Evolutionary conservation across 306 rosid species (phyloP).

Genomic region (Fagus crenata): DNA sequence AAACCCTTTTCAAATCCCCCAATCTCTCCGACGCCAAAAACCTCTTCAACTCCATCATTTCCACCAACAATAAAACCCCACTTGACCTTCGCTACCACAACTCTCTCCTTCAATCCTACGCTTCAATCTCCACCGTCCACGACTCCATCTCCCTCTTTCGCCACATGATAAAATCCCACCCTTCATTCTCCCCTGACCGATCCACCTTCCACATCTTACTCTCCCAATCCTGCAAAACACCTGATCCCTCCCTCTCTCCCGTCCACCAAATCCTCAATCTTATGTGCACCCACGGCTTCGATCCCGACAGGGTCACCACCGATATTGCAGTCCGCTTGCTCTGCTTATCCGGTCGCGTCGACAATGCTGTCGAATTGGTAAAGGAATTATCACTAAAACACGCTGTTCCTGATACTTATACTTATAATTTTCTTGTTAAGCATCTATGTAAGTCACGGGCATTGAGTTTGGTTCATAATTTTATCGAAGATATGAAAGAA

Average conservation of each 20-base stretch:
- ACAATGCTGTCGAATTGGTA: slow-evolving; percentile 53
- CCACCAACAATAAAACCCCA: slow-evolving; percentile 30
- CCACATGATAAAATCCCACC: slow-evolving; percentile 60
- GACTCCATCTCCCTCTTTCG: slow-evolving; percentile 72
- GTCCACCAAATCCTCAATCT: slow-evolving; percentile 64
- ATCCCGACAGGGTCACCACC: slow-evolving; percentile 61
- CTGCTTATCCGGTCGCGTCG: slow-evolving; percentile 48
- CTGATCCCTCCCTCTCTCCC: slow-evolving; percentile 48
- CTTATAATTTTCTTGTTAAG: slow-evolving; percentile 67
- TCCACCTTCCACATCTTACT: slow-evolving; percentile 69
- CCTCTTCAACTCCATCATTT: slow-evolving; percentile 48
- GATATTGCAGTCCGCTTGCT: slow-evolving; percentile 71
- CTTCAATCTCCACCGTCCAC: slow-evolving; percentile 53
- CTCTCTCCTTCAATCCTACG: slow-evolving; percentile 67
- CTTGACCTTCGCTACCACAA: slow-evolving; percentile 52
- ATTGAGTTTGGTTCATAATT: slow-evolving; percentile 44
- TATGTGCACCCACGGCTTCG: slow-evolving; percentile 56
- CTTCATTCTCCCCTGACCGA: slow-evolving; percentile 65
- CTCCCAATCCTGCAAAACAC: slow-evolving; percentile 48
- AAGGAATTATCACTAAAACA: slow-evolving; percentile 59
- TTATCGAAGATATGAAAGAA: slow-evolving; percentile 57
- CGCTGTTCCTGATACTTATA: slow-evolving; percentile 58
- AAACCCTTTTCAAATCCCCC: slow-evolving; percentile 54
- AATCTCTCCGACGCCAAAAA: slow-evolving; percentile 64
- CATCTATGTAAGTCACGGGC: slow-evolving; percentile 59